These are phyloP conservation scores for Geoglossum cookeanum DNA, from an alignment of 2,329 filamentous ascomycete genomes.

Conservation along the genomic window DNA sequence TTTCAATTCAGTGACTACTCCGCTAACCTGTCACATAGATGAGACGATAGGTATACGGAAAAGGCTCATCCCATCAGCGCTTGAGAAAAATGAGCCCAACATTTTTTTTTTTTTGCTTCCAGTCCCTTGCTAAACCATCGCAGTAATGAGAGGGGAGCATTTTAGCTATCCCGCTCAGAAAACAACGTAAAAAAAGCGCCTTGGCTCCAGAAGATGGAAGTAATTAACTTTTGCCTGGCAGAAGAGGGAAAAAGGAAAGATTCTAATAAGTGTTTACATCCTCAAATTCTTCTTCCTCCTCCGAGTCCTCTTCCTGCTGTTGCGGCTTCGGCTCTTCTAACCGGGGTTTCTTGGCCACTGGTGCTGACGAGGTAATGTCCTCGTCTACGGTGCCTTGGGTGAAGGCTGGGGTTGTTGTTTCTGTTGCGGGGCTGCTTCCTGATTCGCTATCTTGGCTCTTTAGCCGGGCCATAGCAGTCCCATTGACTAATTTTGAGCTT, in stretches of 20 bases:
- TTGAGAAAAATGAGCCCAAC: not conserved
- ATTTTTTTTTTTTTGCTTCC: not conserved
- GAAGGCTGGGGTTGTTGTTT: conserved; percentile 16
- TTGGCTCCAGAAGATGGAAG: too few relatives aligned
- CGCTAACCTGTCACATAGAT: too few relatives aligned
- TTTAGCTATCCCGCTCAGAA: too few relatives aligned
- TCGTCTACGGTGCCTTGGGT: conserved; percentile 15
- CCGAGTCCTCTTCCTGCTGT: conserved; percentile 6
- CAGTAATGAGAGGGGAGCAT: not conserved
- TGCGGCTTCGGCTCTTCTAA: conserved; percentile 27
- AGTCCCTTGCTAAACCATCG: not conserved
- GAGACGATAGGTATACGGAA: too few relatives aligned
- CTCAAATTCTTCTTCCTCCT: conserved; percentile 6
- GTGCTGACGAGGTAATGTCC: conserved; percentile 12
- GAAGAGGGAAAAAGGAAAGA: not conserved
- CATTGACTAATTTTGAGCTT: not conserved
- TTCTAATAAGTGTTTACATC: not conserved
- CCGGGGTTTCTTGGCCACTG: conserved; percentile 38
- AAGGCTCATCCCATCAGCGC: not conserved
- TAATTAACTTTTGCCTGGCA: not conserved
- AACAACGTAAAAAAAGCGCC: too few relatives aligned
- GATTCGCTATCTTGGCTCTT: conserved; percentile 2
- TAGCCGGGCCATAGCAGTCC: not conserved
- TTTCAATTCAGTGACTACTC: too few relatives aligned
- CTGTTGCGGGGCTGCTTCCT: conserved; percentile 1